Percentiles rank a stretch among this genome's conserved stretches.
phyloP scores from a whole-genome alignment of 176 grass and related monocot species.

The Carex kokanica region DNA sequence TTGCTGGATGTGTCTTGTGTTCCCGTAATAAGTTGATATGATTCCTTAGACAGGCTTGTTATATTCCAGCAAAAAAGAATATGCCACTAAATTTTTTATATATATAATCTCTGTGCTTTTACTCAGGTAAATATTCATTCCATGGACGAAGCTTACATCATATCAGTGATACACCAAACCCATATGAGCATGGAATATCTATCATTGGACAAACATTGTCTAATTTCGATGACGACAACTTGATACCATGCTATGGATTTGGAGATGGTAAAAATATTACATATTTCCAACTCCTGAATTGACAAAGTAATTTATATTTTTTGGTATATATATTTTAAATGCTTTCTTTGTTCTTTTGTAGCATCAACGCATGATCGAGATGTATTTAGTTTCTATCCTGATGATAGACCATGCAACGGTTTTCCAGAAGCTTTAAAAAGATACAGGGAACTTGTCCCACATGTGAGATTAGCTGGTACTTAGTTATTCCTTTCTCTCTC shows the following conservation, averaged over 20 bases:
- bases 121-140: constrained; percentile 42
- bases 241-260: constrained; percentile 96
- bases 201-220: constrained; percentile 84
- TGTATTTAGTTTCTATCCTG: constrained; percentile 74
- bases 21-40: not conserved
- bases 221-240: constrained; percentile 86
- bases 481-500: not conserved
- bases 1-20: not conserved
- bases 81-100: not conserved
- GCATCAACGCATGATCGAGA: constrained; percentile 85
- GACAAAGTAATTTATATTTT: not conserved
- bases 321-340: not conserved
- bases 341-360: constrained; percentile 25
- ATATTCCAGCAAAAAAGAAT: not conserved
- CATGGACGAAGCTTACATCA: constrained; percentile 69
- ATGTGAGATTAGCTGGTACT: constrained; percentile 74
- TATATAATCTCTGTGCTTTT: not conserved
- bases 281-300: not conserved
- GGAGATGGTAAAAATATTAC: constrained; percentile 67
- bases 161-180: constrained; percentile 65
- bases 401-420: constrained; percentile 72
- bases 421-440: constrained; percentile 68
- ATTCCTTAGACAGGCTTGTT: not conserved
- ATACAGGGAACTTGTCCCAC: constrained; percentile 76
- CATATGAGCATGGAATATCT: constrained; percentile 83